Evolutionary conservation across 78 protist genomes (phyloP).

Genomic region (Dictyostelium capitatum): DNA sequence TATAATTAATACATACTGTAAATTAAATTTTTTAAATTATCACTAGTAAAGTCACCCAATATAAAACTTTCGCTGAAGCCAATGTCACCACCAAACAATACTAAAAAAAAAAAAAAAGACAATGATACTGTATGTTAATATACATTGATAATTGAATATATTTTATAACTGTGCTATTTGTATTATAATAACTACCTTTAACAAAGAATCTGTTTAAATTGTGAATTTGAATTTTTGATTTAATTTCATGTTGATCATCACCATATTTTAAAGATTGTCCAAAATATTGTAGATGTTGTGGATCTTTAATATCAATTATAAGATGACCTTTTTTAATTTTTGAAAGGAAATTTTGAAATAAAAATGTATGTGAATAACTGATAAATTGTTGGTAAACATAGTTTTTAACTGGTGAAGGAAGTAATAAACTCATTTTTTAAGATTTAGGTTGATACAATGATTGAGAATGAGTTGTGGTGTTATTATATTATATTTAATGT

Average conservation of each 20-base stretch:
- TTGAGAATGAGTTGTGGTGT: no score
- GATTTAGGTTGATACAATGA: background rate
- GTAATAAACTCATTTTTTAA: background rate
- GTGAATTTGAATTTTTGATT: background rate
- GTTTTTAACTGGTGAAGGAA: background rate
- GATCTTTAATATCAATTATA: slow-evolving; percentile 15
- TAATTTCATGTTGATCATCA: background rate
- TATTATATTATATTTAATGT: no score
- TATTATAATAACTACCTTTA: slow-evolving; percentile 11
- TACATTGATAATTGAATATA: background rate
- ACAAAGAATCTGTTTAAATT: slow-evolving; percentile 37
- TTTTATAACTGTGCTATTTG: background rate
- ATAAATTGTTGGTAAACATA: background rate
- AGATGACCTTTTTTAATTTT: slow-evolving; percentile 21
- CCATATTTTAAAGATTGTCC: slow-evolving; percentile 20
- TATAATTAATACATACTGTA: slow-evolving; percentile 1
- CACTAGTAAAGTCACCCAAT: slow-evolving; percentile 17
- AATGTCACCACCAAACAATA: slow-evolving; percentile 57
- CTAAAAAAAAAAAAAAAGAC: background rate
- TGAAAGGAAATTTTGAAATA: slow-evolving; percentile 18
- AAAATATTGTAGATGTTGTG: background rate
- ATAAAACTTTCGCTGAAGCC: slow-evolving; percentile 62
- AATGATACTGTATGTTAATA: background rate
- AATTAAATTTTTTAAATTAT: slow-evolving; percentile 22
- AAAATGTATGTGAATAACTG: slow-evolving; percentile 4